Evolutionary conservation across 306 rosid genomes (phyloP).

Genomic region (Vicia faba): DNA sequence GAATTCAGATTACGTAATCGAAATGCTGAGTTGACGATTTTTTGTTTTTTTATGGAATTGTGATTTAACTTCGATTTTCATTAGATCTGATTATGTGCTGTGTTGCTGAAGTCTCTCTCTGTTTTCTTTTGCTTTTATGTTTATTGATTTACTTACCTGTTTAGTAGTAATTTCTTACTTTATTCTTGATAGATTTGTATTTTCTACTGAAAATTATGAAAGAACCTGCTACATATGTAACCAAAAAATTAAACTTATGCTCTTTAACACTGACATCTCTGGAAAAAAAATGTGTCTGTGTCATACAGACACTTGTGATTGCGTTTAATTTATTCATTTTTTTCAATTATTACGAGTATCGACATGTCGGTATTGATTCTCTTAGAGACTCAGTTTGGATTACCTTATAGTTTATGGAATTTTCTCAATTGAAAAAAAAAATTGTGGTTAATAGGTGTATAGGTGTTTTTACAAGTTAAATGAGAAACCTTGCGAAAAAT

Average conservation of each 20-base stretch:
- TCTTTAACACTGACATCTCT: too few relatives aligned
- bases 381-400: neutral
- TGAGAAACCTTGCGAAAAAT: neutral
- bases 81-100: conserved; percentile 41
- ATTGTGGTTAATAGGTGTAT: neutral
- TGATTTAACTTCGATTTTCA: conserved; percentile 25
- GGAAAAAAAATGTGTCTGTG: too few relatives aligned
- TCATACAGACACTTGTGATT: too few relatives aligned
- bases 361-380: neutral
- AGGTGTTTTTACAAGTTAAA: neutral
- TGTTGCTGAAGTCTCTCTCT: conserved; percentile 12
- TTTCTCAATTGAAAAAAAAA: neutral
- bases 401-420: neutral
- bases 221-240: neutral
- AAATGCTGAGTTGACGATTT: conserved; percentile 4
- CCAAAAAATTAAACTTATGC: neutral
- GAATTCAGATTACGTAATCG: conserved; percentile 20
- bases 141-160: conserved; percentile 20
- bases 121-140: conserved; percentile 2
- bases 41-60: neutral
- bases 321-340: too few relatives aligned
- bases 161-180: conserved; percentile 15
- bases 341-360: too few relatives aligned
- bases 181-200: conserved; percentile 29
- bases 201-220: neutral